Evolutionary conservation across 2,329 filamentous ascomycete genomes (phyloP).

Genomic region (Cladophialophora immunda): DNA sequence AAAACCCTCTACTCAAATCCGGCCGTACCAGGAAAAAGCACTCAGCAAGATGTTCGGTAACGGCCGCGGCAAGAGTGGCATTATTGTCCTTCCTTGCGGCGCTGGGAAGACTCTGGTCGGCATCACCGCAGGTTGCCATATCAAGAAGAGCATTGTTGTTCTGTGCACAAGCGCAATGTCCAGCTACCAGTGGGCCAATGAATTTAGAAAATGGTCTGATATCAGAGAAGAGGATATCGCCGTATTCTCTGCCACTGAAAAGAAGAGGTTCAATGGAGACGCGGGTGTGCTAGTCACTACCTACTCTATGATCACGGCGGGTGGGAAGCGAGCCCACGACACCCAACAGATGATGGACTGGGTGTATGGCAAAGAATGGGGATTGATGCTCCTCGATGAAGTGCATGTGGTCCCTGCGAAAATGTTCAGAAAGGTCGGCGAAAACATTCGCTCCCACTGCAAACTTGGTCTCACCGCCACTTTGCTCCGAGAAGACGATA

Average conservation of each 20-base stretch:
- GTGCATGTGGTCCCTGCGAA: conserved; percentile 97
- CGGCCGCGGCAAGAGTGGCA: conserved; percentile 93
- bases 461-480: conserved; percentile 96
- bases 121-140: conserved; percentile 97
- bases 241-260: conserved; percentile 93
- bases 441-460: conserved; percentile 90
- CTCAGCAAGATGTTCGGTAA: conserved; percentile 99
- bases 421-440: conserved; percentile 94
- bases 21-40: conserved; percentile 95
- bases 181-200: conserved; percentile 93
- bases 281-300: conserved; percentile 97
- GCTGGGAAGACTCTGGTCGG: conserved; percentile 97
- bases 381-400: conserved; percentile 94
- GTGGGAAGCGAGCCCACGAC: conserved; percentile 83
- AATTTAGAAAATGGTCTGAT: conserved; percentile 99
- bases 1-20: conserved; percentile 86
- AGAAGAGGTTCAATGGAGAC: conserved; percentile 82
- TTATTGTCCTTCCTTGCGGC: conserved; percentile 95
- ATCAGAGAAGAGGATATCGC: conserved; percentile 93
- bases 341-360: conserved; percentile 98
- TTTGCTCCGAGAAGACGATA: conserved; percentile 93
- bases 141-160: conserved; percentile 95
- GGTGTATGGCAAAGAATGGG: conserved; percentile 89
- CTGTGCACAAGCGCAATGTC: conserved; percentile 98
- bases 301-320: conserved; percentile 95